Base-by-base conservation (phyloP, 495 filamentous ascomycete genomes). In the Penicillium riverlandense region DNA sequence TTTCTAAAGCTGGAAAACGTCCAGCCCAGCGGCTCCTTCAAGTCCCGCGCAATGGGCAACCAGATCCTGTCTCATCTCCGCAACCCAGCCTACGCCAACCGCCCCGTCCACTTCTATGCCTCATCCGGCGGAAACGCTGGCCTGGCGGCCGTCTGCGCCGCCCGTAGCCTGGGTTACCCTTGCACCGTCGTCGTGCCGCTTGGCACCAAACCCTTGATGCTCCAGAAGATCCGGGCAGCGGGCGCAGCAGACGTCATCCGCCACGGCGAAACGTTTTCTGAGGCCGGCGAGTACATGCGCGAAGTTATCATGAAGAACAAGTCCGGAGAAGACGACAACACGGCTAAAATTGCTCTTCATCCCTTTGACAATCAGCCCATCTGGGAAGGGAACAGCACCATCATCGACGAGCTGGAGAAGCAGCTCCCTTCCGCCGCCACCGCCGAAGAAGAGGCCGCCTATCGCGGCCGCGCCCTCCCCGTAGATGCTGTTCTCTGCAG, bases 11-110 rank as follows among this genome's bases (percentile, higher is more conserved):
- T 96, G 44, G 91, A 98, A 47, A 87, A 87, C 64, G 79, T 91
- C 54, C 91, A 98, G 54, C 91, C 92, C 5, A 85, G 86, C 5
- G 90, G 88, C 37, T 94, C 89, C 8, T 98, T 96, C 82, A 98
- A 96, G 65, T 95, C 90, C 29, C 83, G 81, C 57, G 91, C 86
- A 12, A 80, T 96, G 49, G 91, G 90, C 49, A 79, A 86, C 63
- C 77, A 90, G 57, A 82, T 91, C 66, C 77, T 83, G 36, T 71
- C 67, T 11, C 65, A 77, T 46, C 70, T 83, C 46, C 56, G 65
- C 48, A 61, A 70, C 29, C 66, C 66, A 11, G 65, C 65, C 38
- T 55, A 63, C 40, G 37, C 47, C 37, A 59, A 58, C 42, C 52
- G 55, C 13, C 49, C 59, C 14, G 65, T 82, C 6, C 88, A 91